Percentiles rank a stretch among this genome's conserved stretches.
phyloP scores from a whole-genome alignment of 2,329 filamentous ascomycete species.

The Alternaria rosae region DNA sequence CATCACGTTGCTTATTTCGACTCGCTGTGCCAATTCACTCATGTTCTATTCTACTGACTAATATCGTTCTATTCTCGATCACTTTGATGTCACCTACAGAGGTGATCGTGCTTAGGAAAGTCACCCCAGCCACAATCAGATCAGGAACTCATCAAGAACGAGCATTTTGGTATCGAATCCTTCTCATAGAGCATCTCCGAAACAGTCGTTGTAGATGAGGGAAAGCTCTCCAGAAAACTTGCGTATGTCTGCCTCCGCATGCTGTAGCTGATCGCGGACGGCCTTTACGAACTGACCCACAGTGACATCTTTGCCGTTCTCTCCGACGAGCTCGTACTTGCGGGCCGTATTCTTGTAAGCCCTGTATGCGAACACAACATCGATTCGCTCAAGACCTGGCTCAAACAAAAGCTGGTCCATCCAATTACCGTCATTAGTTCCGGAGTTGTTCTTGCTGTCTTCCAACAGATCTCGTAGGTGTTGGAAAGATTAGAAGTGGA shows the following conservation, averaged over 20 bases:
- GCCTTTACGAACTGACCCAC: not conserved
- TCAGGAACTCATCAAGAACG: not conserved
- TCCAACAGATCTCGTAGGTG: not conserved
- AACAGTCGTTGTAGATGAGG: not conserved
- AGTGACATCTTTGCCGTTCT: not conserved
- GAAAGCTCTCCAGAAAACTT: not conserved
- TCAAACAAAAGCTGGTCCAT: not conserved
- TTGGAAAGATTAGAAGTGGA: not conserved
- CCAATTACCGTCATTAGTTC: not conserved
- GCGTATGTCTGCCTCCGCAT: not conserved
- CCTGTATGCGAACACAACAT: not conserved
- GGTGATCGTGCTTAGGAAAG: too few species aligned
- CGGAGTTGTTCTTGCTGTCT: not conserved
- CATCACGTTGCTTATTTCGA: not conserved
- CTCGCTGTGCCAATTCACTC: not conserved
- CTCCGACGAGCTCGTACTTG: not conserved
- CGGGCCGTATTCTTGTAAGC: not conserved
- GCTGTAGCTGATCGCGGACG: not conserved
- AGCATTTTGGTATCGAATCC: not conserved
- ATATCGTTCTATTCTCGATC: fast-evolving
- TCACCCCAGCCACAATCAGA: not conserved
- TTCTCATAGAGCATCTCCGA: not conserved
- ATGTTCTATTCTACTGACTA: not conserved
- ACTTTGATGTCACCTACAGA: too few species aligned
- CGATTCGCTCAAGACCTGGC: not conserved